Evolutionary conservation across 306 rosid genomes (phyloP), one percentile per base, ranked within the genome.

Genomic region (Benincasa hispida): DNA sequence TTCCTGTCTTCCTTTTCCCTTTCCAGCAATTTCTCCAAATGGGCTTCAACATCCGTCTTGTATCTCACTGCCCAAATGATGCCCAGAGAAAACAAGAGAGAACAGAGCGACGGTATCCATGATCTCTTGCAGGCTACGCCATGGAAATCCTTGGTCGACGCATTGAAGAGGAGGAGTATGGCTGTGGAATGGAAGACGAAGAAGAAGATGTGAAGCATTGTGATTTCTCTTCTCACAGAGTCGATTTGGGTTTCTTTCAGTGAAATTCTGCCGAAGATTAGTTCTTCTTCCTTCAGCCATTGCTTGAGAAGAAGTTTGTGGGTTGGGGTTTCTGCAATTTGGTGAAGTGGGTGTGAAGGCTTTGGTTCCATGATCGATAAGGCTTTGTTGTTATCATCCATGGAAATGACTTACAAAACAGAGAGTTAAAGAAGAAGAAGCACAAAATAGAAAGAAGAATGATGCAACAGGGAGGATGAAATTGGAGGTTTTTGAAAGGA

Each of bases 251-350:
- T 90, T 57, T 95, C 98, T 50, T 92, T 92, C 65, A 90, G 86
- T 0, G 93, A 76, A 35, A 90, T 82, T 58, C 99, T 83, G 41
- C 80, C 83, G 14, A 89, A 87, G 84, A 89, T 92, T 27, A 95
- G 91, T 76, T 92, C 92, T 27, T 95, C 98, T 80, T 95, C 99
- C 61, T 95, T 92, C 5, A 90, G 92, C 99, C 98, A 95, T 78
- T 95, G 99, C 84, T 95, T 95, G 30, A 95, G 87, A 57, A 95
- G 99, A 56, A 95, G 99, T 84, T 83, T 90, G 91, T 95, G 99
- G 81, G 96, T 90, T 5, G 99, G 98, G 0, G 95, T 90, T 32
- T 88, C 88, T 0, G 99, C 97, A 22, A 95, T 92, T 84, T 95
- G 99, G 82, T 90, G 98, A 66, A 95, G 97, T 45, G 98, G 93